These are phyloP conservation scores for Nelumbo lutea DNA, from an alignment of 164 flowering plant species.

Conservation along the genomic window DNA sequence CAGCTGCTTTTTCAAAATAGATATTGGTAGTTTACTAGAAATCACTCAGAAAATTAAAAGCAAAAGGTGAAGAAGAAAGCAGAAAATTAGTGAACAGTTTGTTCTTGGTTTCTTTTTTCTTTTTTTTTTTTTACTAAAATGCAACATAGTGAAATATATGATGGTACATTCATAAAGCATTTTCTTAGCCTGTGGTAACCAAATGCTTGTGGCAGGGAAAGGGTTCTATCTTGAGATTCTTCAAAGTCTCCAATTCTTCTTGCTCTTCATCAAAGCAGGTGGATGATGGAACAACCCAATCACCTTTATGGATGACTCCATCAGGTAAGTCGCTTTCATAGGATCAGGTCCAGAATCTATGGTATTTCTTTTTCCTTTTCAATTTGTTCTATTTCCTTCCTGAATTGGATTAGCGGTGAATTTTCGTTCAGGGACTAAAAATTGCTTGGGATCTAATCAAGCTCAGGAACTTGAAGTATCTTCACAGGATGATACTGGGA, in stretches of 20 bases:
- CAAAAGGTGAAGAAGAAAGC: not conserved
- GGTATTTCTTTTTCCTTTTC: not conserved
- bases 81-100: not conserved
- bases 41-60: not conserved
- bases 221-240: constrained; percentile 52
- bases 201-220: constrained; percentile 42
- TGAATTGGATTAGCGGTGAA: constrained; percentile 1
- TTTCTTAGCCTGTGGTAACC: not conserved
- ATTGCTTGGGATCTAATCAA: constrained; percentile 15
- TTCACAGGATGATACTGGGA: constrained; percentile 7
- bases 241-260: constrained; percentile 35
- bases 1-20: not conserved
- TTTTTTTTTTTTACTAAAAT: not conserved
- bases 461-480: constrained; percentile 12
- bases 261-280: constrained; percentile 25
- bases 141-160: not conserved
- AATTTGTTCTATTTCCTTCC: not conserved
- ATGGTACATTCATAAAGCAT: not conserved
- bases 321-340: constrained; percentile 25
- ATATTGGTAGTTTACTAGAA: not conserved
- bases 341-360: not conserved
- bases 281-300: constrained; percentile 14
- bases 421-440: not conserved
- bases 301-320: constrained; percentile 21
- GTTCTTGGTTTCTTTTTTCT: not conserved